Percentiles rank a stretch among this genome's conserved stretches.
phyloP scores from a whole-genome alignment of 2,329 filamentous ascomycete species.

The Phyllosticta citrichinensis region DNA sequence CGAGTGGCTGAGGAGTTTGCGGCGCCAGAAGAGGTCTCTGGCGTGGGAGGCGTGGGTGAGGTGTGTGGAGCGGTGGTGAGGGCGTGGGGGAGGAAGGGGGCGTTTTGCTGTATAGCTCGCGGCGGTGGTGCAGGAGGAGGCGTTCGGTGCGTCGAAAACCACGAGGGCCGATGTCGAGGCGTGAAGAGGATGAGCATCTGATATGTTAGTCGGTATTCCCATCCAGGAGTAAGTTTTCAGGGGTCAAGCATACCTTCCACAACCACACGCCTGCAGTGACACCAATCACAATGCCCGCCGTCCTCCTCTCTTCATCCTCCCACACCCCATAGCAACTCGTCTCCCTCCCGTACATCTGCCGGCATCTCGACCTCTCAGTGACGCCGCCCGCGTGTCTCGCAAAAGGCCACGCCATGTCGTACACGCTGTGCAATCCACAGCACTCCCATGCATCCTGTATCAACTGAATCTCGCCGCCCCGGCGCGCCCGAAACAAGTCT shows the following conservation, averaged over 20 bases:
- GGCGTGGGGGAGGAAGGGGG: neutral
- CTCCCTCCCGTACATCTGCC: slow-evolving; percentile 33
- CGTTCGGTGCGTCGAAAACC: neutral
- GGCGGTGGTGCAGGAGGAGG: neutral
- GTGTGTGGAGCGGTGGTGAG: neutral
- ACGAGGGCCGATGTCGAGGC: neutral
- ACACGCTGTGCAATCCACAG: slow-evolving; percentile 48
- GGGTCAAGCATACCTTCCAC: slow-evolving; percentile 40
- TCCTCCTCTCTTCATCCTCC: slow-evolving; percentile 39
- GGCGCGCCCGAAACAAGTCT: slow-evolving; percentile 37
- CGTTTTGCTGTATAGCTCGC: neutral
- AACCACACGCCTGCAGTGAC: slow-evolving; percentile 45
- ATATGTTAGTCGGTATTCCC: neutral
- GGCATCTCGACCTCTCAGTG: slow-evolving; percentile 28
- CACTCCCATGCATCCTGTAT: slow-evolving; percentile 55
- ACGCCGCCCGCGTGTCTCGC: slow-evolving; percentile 16
- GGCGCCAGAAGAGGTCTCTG: neutral
- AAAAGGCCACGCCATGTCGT: slow-evolving; percentile 52
- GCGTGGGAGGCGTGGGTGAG: neutral
- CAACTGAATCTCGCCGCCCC: slow-evolving; percentile 38
- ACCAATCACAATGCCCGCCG: slow-evolving; percentile 41
- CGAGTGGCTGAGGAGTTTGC: neutral
- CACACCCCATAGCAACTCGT: slow-evolving; percentile 42
- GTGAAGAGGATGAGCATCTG: neutral
- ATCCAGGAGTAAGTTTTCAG: neutral